phyloP scores from a whole-genome alignment of 306 rosid genomes.

The Trifolium repens region DNA sequence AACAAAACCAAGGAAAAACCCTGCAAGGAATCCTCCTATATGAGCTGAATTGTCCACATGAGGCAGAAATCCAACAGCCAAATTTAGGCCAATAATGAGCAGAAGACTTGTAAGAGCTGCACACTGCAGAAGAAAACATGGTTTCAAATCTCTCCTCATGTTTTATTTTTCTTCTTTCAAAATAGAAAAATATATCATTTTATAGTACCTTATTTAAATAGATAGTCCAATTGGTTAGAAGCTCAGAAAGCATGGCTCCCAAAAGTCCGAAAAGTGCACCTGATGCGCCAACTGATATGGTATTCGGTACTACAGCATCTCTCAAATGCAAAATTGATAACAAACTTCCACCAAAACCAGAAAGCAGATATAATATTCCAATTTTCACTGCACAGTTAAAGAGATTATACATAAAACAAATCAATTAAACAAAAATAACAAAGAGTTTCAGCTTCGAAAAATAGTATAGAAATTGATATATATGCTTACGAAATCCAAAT shows the following conservation, averaged over 20 bases:
- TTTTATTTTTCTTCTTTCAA: neutral
- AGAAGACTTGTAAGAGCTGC: conserved; percentile 62
- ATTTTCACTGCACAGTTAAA: conserved; percentile 71
- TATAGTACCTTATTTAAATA: conserved; percentile 69
- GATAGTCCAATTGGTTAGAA: conserved; percentile 86
- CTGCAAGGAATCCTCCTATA: conserved; percentile 81
- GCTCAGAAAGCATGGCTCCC: conserved; percentile 97
- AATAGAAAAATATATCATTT: neutral
- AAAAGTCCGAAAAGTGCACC: conserved; percentile 92
- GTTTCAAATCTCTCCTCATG: conserved; percentile 6
- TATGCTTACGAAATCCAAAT: conserved; percentile 77
- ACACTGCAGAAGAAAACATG: conserved; percentile 56
- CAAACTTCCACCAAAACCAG: conserved; percentile 89
- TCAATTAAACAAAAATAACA: conserved; percentile 2
- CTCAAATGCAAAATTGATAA: conserved; percentile 52
- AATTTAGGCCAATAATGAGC: conserved; percentile 61
- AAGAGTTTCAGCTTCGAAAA: neutral
- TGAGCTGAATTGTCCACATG: conserved; percentile 91
- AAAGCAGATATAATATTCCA: conserved; percentile 62
- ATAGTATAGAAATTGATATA: neutral
- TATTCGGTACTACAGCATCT: neutral
- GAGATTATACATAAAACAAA: neutral
- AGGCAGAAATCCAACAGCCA: conserved; percentile 88
- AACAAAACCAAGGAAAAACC: conserved; percentile 79
- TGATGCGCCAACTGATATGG: conserved; percentile 88